These are phyloP conservation scores for Sporodiniella umbellata DNA, from an alignment of 371 early-diverging fungal species.

Conservation along the genomic window DNA sequence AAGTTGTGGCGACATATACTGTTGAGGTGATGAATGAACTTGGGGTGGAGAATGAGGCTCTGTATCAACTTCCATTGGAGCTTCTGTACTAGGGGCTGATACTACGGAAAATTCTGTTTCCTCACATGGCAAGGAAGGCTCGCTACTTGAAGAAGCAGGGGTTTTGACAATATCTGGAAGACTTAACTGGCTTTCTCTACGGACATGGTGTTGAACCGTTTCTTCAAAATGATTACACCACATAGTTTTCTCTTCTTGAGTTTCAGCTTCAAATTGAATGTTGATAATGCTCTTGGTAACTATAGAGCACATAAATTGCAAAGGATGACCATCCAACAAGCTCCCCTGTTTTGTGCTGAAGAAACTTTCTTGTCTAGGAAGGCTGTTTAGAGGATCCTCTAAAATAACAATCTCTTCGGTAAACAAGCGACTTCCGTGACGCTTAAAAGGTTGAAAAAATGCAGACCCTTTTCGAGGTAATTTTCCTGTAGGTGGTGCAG, in stretches of 20 bases:
- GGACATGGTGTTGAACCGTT: slow-evolving; percentile 18
- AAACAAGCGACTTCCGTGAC: slow-evolving; percentile 4
- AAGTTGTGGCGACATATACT: too few species aligned
- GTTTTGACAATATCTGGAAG: too few species aligned
- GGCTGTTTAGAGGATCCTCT: neutral
- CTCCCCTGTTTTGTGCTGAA: neutral
- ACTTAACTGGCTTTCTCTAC: neutral
- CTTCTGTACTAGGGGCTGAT: neutral
- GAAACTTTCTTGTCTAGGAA: neutral
- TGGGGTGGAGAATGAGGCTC: too few species aligned
- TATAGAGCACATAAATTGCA: slow-evolving; percentile 32
- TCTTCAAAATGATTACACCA: slow-evolving; percentile 31
- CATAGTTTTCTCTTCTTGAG: slow-evolving; percentile 20
- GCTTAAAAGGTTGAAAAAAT: slow-evolving; percentile 16
- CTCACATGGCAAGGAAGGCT: neutral
- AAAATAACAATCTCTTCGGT: neutral
- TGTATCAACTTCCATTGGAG: neutral
- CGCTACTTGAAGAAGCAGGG: neutral
- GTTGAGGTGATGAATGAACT: neutral
- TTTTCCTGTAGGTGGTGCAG: neutral
- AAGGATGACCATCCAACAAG: slow-evolving; percentile 20
- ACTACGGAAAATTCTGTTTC: neutral
- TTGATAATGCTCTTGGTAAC: slow-evolving; percentile 21
- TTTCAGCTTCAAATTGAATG: slow-evolving; percentile 25
- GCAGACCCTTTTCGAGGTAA: slow-evolving; percentile 13